Evolutionary conservation across 2,329 filamentous ascomycete species (phyloP).

Genomic region (Hypoxylon sp.): DNA sequence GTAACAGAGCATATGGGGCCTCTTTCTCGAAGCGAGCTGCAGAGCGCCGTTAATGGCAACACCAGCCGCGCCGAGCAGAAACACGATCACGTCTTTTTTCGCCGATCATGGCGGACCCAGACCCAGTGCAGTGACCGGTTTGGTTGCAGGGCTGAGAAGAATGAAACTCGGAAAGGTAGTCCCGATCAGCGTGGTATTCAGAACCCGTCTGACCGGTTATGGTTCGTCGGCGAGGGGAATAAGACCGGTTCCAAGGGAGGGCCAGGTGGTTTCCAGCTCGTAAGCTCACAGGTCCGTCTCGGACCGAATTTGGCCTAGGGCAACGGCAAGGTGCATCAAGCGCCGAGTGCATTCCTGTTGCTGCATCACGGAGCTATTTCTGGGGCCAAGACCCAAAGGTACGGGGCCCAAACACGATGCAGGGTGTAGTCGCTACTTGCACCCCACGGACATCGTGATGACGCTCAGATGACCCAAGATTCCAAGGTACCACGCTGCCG

Average conservation of each 20-base stretch:
- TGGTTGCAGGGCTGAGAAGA: slow-evolving; percentile 40
- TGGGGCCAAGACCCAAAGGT: slow-evolving; percentile 29
- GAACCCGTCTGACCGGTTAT: slow-evolving; percentile 39
- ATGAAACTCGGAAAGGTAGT: slow-evolving; percentile 36
- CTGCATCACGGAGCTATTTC: slow-evolving; percentile 40
- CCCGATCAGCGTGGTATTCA: slow-evolving; percentile 39
- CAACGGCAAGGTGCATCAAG: slow-evolving; percentile 41
- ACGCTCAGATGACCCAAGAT: slow-evolving; percentile 45
- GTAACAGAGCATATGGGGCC: slow-evolving; percentile 5
- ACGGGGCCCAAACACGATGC: slow-evolving; percentile 17
- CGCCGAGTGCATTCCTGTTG: slow-evolving; percentile 34
- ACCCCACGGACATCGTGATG: slow-evolving; percentile 41
- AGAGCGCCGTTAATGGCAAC: slow-evolving; percentile 31
- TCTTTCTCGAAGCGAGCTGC: slow-evolving; percentile 31
- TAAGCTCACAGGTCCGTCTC: slow-evolving; percentile 32
- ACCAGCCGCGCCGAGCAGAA: slow-evolving; percentile 27
- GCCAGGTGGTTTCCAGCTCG: slow-evolving; percentile 27
- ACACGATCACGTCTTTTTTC: slow-evolving; percentile 18
- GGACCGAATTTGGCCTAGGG: slow-evolving; percentile 41
- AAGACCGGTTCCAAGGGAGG: slow-evolving; percentile 7
- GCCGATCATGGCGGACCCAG: slow-evolving; percentile 32
- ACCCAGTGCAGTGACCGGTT: slow-evolving; percentile 28
- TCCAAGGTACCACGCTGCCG: slow-evolving; percentile 28
- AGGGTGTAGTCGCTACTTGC: slow-evolving; percentile 38
- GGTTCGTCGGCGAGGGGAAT: slow-evolving; percentile 23